Percentiles rank a stretch among this genome's conserved stretches.
phyloP scores from a whole-genome alignment of 176 grass and related monocot genomes.

The Coix lacrymajobi region DNA sequence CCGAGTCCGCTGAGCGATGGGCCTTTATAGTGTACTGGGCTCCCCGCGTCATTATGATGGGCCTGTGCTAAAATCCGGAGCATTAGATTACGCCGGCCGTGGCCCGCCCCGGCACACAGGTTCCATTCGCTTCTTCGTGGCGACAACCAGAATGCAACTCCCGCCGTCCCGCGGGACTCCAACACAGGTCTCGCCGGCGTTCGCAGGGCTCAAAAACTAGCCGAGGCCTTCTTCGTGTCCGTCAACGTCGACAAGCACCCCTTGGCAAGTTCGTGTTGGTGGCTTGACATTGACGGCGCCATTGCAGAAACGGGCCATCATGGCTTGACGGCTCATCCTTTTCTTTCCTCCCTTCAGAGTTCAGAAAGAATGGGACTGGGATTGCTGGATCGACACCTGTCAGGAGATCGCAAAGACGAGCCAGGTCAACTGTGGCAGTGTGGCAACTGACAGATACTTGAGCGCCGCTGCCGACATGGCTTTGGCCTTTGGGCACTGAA shows the following conservation, averaged over 20 bases:
- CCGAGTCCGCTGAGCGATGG: too few relatives aligned
- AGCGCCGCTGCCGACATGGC: slow-evolving; percentile 41
- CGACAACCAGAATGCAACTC: not conserved
- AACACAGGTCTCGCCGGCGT: not conserved
- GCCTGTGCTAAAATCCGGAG: not conserved
- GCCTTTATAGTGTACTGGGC: too few relatives aligned
- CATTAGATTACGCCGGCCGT: too few relatives aligned
- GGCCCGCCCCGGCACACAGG: too few relatives aligned
- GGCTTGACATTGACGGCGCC: not conserved
- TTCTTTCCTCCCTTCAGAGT: not conserved
- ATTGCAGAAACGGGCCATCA: not conserved
- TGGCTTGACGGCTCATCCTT: not conserved
- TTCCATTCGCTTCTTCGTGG: too few relatives aligned
- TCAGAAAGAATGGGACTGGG: not conserved
- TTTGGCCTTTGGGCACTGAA: slow-evolving; percentile 28
- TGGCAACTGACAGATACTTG: slow-evolving; percentile 27
- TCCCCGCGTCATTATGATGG: not conserved
- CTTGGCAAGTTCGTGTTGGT: not conserved
- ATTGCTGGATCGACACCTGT: slow-evolving; percentile 4
- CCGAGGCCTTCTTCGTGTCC: not conserved
- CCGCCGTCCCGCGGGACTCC: too few relatives aligned
- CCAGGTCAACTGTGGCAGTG: slow-evolving; percentile 1
- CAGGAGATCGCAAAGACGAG: not conserved
- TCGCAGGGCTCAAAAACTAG: not conserved
- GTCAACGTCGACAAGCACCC: not conserved